Evolutionary conservation across 495 filamentous ascomycete genomes (phyloP).

Genomic region (Mycothermus thermophilus): DNA sequence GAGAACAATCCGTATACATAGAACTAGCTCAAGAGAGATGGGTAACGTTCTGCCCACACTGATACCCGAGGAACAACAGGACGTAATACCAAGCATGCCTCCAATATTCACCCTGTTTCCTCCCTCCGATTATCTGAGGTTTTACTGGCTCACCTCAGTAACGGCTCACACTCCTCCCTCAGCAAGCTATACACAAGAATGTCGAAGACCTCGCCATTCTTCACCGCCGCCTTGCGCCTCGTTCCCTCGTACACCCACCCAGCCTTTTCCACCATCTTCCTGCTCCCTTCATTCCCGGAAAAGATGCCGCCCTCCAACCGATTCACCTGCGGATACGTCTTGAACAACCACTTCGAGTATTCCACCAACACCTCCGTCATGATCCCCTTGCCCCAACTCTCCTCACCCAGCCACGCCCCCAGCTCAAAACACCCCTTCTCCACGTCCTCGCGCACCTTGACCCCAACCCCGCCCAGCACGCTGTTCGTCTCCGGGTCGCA

Average conservation of each 20-base stretch:
- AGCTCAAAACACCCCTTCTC: conserved; percentile 23
- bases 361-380: conserved; percentile 15
- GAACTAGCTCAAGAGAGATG: no score
- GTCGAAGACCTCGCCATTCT: conserved; percentile 21
- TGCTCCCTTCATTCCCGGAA: conserved; percentile 20
- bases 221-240: conserved; percentile 21
- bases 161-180: conserved; percentile 18
- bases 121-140: no score
- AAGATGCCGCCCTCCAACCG: conserved; percentile 24
- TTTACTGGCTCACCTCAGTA: no score
- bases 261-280: conserved; percentile 19
- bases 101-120: no score
- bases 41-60: no score
- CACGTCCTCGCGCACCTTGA: conserved; percentile 14
- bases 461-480: conserved; percentile 21
- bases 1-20: no score
- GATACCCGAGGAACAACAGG: no score
- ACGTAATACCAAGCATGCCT: no score
- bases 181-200: conserved; percentile 19
- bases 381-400: conserved; percentile 27
- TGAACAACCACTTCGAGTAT: conserved; percentile 24
- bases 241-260: conserved; percentile 28
- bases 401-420: conserved; percentile 26
- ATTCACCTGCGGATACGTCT: conserved; percentile 13
- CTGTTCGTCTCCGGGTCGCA: conserved; percentile 13